phyloP scores from a whole-genome alignment of 768 basidiomycete species.

The Termitomyces sp. region DNA sequence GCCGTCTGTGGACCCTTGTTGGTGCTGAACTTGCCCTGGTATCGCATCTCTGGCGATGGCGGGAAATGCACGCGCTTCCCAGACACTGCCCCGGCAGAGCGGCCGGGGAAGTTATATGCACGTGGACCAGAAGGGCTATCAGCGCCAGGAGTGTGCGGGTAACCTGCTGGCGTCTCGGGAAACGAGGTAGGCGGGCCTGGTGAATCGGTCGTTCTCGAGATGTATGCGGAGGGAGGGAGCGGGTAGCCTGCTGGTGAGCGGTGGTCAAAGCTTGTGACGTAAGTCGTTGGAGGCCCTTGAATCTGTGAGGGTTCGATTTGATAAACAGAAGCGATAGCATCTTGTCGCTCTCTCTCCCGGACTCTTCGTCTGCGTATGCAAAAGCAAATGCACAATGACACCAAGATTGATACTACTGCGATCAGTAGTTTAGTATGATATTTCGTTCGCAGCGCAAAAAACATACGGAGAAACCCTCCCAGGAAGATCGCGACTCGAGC shows the following conservation, averaged over 20 bases:
- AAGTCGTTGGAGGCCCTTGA: slow-evolving; percentile 15
- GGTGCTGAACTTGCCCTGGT: slow-evolving; percentile 9
- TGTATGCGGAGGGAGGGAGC: slow-evolving; percentile 8
- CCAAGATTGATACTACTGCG: slow-evolving; percentile 7
- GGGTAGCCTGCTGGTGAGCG: slow-evolving; percentile 12
- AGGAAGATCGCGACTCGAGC: slow-evolving; percentile 14
- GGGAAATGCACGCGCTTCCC: slow-evolving; percentile 8
- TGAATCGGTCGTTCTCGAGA: slow-evolving; percentile 1
- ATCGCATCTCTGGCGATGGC: slow-evolving; percentile 5
- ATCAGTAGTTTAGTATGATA: not conserved
- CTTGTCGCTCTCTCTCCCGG: slow-evolving; percentile 7
- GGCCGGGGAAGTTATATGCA: not conserved
- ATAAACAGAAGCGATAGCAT: slow-evolving; percentile 14
- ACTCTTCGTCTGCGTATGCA: slow-evolving; percentile 8
- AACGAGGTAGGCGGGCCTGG: slow-evolving; percentile 3
- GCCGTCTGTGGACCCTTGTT: slow-evolving; percentile 14
- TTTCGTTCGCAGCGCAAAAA: not conserved
- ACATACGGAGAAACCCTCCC: slow-evolving; percentile 12
- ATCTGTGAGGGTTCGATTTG: slow-evolving; percentile 17
- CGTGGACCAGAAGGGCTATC: slow-evolving; percentile 2
- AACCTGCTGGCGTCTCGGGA: slow-evolving; percentile 12
- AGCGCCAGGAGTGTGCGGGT: slow-evolving; percentile 8
- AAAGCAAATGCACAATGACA: slow-evolving; percentile 11
- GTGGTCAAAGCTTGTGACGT: slow-evolving; percentile 14
- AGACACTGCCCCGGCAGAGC: slow-evolving; percentile 2